Evolutionary conservation across 805 yeast species (phyloP), one percentile per base, ranked within the genome.

Genomic region (Grigorovia jiainica): DNA sequence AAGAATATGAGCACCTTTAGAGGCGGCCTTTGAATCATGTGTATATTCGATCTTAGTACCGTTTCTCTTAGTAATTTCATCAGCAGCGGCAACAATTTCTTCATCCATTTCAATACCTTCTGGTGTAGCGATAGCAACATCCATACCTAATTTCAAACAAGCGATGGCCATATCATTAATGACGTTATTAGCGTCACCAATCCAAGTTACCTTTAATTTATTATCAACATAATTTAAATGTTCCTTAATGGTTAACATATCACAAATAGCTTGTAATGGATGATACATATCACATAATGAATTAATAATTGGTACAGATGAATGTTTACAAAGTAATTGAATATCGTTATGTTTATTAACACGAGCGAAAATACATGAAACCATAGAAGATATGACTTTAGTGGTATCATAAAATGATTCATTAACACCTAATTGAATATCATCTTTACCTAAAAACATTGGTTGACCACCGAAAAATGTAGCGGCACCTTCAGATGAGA

Each of bases 151-250:
- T 65, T 81, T 87, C 50, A 87, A 72, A 20, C 92, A 76, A 7
- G 96, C 97, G 47, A 89, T 77, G 10, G 94, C 78, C 64, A 92
- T 72, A 66, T 92, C 98, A 61, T 92, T 90, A 46, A 92, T 81
- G 25, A 92, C 97, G 55, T 92, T 92, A 63, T 92, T 92, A 24
- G 97, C 81, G 61, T 90, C 98, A 45, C 98, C 98, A 16, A 92
- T 78, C 98, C 98, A 90, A 2, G 96, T 79, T 38, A 90, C 65
- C 53, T 87, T 89, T 49, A 87, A 71, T 42, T 61, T 58, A 11
- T 75, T 76, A 4, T 43, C 35, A 6, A 32, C 32, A 19, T 43
- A 38, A 33, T 40, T 38, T 31, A 48, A 33, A 15, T 79, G 64
- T 64, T 92, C 97, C 49, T 81, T 78, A 45, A 92, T 82, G 3